These are phyloP conservation scores for Alternaria sp. DNA, from an alignment of 2,329 filamentous ascomycete genomes.

Conservation along the genomic window DNA sequence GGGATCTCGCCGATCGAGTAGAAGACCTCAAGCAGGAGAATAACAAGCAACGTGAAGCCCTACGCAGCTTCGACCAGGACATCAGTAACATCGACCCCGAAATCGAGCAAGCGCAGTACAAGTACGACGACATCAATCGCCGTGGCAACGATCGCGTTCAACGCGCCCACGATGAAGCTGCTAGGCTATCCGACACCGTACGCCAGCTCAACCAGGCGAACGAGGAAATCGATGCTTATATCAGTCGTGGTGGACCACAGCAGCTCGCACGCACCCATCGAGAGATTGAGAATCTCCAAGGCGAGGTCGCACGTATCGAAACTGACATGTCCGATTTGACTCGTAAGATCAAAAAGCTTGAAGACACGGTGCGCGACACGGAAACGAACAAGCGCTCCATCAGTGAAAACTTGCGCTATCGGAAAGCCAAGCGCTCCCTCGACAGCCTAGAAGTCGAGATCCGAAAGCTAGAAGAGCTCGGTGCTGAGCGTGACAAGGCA, in stretches of 20 bases:
- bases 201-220: slow-evolving; percentile 79
- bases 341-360: slow-evolving; percentile 76
- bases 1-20: slow-evolving; percentile 72
- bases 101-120: slow-evolving; percentile 75
- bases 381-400: slow-evolving; percentile 87
- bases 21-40: slow-evolving; percentile 74
- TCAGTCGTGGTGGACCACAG: slow-evolving; percentile 74
- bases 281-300: slow-evolving; percentile 72
- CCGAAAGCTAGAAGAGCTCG: slow-evolving; percentile 73
- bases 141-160: slow-evolving; percentile 76
- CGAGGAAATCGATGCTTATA: slow-evolving; percentile 79
- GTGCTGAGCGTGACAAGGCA: slow-evolving; percentile 82
- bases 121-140: slow-evolving; percentile 77
- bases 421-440: slow-evolving; percentile 74
- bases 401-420: slow-evolving; percentile 84
- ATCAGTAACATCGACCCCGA: slow-evolving; percentile 77
- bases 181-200: slow-evolving; percentile 74
- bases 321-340: slow-evolving; percentile 71
- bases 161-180: slow-evolving; percentile 72
- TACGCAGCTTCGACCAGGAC: slow-evolving; percentile 73
- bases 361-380: slow-evolving; percentile 77
- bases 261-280: slow-evolving; percentile 73
- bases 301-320: slow-evolving; percentile 69
- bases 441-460: slow-evolving; percentile 74
- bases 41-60: slow-evolving; percentile 70